Conservation (phyloP, 1,284 basidiomycete genomes). For the Sporisorium graminicola region DNA sequence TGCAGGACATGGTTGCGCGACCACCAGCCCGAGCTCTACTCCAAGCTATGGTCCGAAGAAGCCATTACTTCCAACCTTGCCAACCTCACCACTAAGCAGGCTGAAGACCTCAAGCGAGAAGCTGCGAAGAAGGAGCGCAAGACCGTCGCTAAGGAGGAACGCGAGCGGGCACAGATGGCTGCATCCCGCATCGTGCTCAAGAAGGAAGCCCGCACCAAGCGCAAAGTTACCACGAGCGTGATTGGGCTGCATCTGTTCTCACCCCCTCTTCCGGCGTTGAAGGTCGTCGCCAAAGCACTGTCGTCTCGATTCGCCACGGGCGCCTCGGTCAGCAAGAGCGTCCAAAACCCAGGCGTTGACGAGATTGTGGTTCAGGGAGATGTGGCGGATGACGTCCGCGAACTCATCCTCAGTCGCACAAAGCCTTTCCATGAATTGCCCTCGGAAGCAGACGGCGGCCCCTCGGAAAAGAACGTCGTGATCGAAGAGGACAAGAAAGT, state of each 20-base stretch:
- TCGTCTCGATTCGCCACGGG: slow-evolving; percentile 67
- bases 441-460: slow-evolving; percentile 57
- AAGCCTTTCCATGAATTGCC: slow-evolving; percentile 67
- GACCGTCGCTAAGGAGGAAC: slow-evolving; percentile 67
- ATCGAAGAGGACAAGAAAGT: slow-evolving; percentile 67
- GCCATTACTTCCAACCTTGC: slow-evolving; percentile 62
- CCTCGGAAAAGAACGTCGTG: slow-evolving; percentile 59
- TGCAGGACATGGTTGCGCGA: slow-evolving; percentile 63
- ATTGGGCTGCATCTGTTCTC: slow-evolving; percentile 64
- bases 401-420: slow-evolving; percentile 54
- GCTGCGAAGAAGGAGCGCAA: slow-evolving; percentile 67
- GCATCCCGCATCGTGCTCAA: slow-evolving; percentile 62
- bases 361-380: slow-evolving; percentile 69
- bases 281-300: slow-evolving; percentile 67
- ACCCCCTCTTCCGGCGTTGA: slow-evolving; percentile 66
- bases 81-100: slow-evolving; percentile 65
- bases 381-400: slow-evolving; percentile 64
- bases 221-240: slow-evolving; percentile 67
- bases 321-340: slow-evolving; percentile 66
- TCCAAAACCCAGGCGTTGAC: slow-evolving; percentile 64
- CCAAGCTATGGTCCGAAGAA: slow-evolving; percentile 62
- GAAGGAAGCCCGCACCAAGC: slow-evolving; percentile 65
- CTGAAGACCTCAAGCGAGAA: slow-evolving; percentile 65
- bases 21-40: slow-evolving; percentile 54
- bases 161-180: slow-evolving; percentile 59